These are phyloP conservation scores for Jacaranda mimosifolia DNA, from an alignment of 257 asterid genomes.

Conservation along the genomic window DNA sequence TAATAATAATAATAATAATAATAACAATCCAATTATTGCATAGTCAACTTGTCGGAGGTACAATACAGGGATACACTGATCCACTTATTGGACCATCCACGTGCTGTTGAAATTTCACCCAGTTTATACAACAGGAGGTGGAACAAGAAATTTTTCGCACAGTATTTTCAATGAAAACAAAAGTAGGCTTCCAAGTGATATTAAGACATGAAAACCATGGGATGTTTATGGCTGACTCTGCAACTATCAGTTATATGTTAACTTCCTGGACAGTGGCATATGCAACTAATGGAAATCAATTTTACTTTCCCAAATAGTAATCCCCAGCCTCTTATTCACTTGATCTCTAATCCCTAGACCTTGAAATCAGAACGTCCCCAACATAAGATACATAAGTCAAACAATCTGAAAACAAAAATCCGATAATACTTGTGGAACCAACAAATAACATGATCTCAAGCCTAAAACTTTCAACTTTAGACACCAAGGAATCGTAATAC, in stretches of 20 bases:
- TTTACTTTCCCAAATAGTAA: slow-evolving; percentile 16
- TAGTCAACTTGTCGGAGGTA: neutral
- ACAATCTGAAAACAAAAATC: neutral
- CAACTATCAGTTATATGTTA: too few species aligned
- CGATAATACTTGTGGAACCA: neutral
- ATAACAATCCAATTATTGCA: neutral
- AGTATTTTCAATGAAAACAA: too few species aligned
- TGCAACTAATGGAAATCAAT: neutral
- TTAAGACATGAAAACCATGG: too few species aligned
- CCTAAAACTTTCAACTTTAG: neutral
- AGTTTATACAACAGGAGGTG: too few species aligned
- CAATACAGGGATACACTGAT: neutral
- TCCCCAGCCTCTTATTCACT: neutral
- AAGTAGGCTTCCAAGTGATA: too few species aligned
- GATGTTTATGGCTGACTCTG: too few species aligned
- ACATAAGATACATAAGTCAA: neutral
- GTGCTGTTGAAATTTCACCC: neutral
- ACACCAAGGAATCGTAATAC: too few species aligned
- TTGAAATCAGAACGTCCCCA: slow-evolving; percentile 17
- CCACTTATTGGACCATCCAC: neutral
- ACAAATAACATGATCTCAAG: slow-evolving; percentile 4
- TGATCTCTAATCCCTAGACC: slow-evolving; percentile 14
- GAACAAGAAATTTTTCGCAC: neutral
- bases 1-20: too few species aligned
- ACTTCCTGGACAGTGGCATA: too few species aligned